Percentiles rank a stretch among this genome's conserved stretches.
phyloP scores from a whole-genome alignment of 1,139 yeast genomes.

The Ogataea hybrid region DNA sequence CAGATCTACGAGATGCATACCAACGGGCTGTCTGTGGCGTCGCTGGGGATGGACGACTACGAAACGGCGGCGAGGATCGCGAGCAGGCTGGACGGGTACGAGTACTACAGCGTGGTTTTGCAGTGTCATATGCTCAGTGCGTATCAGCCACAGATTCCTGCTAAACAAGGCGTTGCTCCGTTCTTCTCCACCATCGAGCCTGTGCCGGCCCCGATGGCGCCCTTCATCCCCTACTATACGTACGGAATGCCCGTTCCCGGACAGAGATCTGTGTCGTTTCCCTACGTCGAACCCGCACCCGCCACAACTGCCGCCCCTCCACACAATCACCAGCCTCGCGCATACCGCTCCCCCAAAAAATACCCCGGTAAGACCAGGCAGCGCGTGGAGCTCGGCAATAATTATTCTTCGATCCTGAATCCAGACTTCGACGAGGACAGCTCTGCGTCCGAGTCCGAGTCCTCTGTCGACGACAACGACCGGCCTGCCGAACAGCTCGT shows the following conservation, averaged over 20 bases:
- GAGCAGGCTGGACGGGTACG: conserved; percentile 19
- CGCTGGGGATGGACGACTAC: conserved; percentile 13
- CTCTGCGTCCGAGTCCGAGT: conserved; percentile 6
- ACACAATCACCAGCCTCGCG: conserved; percentile 4
- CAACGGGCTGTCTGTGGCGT: conserved; percentile 22
- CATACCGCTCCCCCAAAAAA: conserved; percentile 1
- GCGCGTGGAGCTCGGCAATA: conserved; percentile 22
- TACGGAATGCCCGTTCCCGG: conserved; percentile 7
- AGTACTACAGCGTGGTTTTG: conserved; percentile 15
- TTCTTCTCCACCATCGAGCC: conserved; percentile 5
- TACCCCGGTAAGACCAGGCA: conserved; percentile 3
- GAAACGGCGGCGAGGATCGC: conserved; percentile 9
- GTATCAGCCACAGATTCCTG: conserved; percentile 9
- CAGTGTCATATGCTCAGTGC: conserved; percentile 17
- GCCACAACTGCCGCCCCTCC: conserved; percentile 14
- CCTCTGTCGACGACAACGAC: conserved; percentile 20
- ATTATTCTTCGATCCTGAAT: conserved; percentile 27
- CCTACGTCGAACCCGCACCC: conserved; percentile 10
- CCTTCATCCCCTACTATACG: conserved; percentile 13
- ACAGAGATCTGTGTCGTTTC: conserved; percentile 7
- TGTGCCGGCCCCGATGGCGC: conserved; percentile 8
- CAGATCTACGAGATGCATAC: conserved; percentile 17
- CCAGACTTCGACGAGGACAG: conserved; percentile 23
- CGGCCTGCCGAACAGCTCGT: conserved; percentile 22
- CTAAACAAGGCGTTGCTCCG: conserved; percentile 1